These are phyloP conservation scores for Candida anglica DNA, from an alignment of 805 yeast species.

Conservation along the genomic window DNA sequence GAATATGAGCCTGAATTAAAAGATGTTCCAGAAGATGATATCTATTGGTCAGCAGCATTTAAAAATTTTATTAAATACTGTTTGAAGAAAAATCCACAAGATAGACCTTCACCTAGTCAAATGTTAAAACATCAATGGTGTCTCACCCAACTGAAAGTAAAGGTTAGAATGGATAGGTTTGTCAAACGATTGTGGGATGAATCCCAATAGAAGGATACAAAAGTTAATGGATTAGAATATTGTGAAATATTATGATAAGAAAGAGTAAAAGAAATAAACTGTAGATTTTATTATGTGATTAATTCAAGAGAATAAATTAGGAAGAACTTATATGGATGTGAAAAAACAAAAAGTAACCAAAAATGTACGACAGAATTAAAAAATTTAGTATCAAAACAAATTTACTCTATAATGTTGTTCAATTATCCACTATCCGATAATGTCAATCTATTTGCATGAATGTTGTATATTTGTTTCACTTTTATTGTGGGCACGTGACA, in stretches of 20 bases:
- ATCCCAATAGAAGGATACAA: neutral
- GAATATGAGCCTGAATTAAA: slow-evolving; percentile 75
- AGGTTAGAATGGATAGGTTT: slow-evolving; percentile 83
- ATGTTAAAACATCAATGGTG: slow-evolving; percentile 95
- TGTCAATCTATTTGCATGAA: no score
- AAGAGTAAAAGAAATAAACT: neutral
- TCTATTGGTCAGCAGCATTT: slow-evolving; percentile 79
- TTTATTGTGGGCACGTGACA: no score
- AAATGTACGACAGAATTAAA: no score
- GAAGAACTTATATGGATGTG: no score
- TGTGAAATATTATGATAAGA: neutral
- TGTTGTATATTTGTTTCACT: no score
- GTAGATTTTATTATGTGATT: no score
- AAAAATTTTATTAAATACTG: slow-evolving; percentile 79
- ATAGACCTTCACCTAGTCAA: slow-evolving; percentile 89
- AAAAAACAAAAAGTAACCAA: no score
- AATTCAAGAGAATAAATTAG: no score
- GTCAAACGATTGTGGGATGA: slow-evolving; percentile 68
- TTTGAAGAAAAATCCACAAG: slow-evolving; percentile 70
- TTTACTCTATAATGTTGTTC: no score
- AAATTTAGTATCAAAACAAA: no score
- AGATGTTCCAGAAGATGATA: slow-evolving; percentile 73
- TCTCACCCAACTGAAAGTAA: slow-evolving; percentile 64
- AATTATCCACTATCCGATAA: no score
- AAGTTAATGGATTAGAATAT: neutral